Evolutionary conservation across 2,329 filamentous ascomycete genomes (phyloP).

Genomic region (Calonectria pteridis): DNA sequence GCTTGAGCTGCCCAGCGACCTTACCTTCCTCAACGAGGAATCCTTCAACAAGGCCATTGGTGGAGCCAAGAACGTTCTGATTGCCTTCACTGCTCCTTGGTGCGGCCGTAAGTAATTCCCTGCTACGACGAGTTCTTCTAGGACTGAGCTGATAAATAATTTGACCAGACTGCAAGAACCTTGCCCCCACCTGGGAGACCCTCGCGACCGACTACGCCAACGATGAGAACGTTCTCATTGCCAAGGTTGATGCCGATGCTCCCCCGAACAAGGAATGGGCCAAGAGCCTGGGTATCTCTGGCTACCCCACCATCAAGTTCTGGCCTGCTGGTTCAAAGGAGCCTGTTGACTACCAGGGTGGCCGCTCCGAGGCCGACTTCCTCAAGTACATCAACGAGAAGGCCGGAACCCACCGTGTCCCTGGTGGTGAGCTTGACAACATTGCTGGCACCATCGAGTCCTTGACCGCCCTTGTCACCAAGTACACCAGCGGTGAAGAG

Average conservation of each 20-base stretch:
- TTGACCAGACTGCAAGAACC: conserved; percentile 88
- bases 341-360: conserved; percentile 78
- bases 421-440: conserved; percentile 83
- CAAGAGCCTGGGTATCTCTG: conserved; percentile 80
- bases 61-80: conserved; percentile 87
- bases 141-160: conserved; percentile 31
- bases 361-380: conserved; percentile 81
- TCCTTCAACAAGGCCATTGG: conserved; percentile 85
- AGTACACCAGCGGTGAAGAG: conserved; percentile 74
- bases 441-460: conserved; percentile 85
- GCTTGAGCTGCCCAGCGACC: conserved; percentile 77
- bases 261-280: conserved; percentile 86
- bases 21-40: conserved; percentile 83
- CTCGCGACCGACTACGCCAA: conserved; percentile 84
- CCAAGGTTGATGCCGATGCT: conserved; percentile 95
- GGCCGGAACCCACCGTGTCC: conserved; percentile 85
- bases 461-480: conserved; percentile 81
- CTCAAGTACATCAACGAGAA: conserved; percentile 89
- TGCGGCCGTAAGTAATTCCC: conserved; percentile 84
- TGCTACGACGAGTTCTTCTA: not conserved
- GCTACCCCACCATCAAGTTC: conserved; percentile 98
- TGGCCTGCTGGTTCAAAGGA: conserved; percentile 88
- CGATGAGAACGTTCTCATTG: conserved; percentile 85
- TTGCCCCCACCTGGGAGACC: conserved; percentile 91
- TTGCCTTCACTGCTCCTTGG: conserved; percentile 98